These are phyloP conservation scores for Trichoderma aggressivum DNA, from an alignment of 2,329 filamentous ascomycete species.

Conservation along the genomic window DNA sequence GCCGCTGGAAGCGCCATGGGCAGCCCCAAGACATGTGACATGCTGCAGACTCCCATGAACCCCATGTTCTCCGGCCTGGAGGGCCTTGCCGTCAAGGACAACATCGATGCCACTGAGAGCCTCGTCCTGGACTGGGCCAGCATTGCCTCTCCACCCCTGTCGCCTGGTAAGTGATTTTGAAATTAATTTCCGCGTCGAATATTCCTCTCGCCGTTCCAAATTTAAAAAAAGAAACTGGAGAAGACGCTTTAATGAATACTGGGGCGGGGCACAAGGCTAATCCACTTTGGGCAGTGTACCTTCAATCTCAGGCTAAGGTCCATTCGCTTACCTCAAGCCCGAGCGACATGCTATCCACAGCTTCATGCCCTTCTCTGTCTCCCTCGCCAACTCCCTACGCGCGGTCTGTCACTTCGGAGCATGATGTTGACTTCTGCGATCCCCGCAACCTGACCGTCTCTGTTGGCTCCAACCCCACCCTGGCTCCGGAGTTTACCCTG, in stretches of 20 bases:
- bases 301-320: slow-evolving; percentile 46
- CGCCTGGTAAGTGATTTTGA: slow-evolving; percentile 68
- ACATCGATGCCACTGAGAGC: slow-evolving; percentile 69
- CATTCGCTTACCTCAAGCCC: slow-evolving; percentile 61
- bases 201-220: not conserved
- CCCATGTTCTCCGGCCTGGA: slow-evolving; percentile 73
- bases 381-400: slow-evolving; percentile 81
- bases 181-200: slow-evolving; percentile 12
- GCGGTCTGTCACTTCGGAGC: slow-evolving; percentile 63
- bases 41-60: slow-evolving; percentile 79
- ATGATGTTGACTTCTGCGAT: slow-evolving; percentile 83
- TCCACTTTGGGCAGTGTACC: slow-evolving; percentile 43
- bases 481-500: slow-evolving; percentile 62
- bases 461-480: slow-evolving; percentile 44
- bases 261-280: slow-evolving; percentile 36
- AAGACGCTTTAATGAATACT: slow-evolving; percentile 5
- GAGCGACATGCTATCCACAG: slow-evolving; percentile 70
- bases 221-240: not conserved
- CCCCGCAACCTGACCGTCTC: slow-evolving; percentile 82
- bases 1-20: slow-evolving; percentile 79
- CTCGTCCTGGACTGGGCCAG: slow-evolving; percentile 75
- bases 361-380: slow-evolving; percentile 79
- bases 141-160: slow-evolving; percentile 79
- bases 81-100: slow-evolving; percentile 63
- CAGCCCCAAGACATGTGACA: slow-evolving; percentile 76